Base-by-base conservation (phyloP, 2,329 filamentous ascomycete genomes). In the Colletotrichum cereale region DNA sequence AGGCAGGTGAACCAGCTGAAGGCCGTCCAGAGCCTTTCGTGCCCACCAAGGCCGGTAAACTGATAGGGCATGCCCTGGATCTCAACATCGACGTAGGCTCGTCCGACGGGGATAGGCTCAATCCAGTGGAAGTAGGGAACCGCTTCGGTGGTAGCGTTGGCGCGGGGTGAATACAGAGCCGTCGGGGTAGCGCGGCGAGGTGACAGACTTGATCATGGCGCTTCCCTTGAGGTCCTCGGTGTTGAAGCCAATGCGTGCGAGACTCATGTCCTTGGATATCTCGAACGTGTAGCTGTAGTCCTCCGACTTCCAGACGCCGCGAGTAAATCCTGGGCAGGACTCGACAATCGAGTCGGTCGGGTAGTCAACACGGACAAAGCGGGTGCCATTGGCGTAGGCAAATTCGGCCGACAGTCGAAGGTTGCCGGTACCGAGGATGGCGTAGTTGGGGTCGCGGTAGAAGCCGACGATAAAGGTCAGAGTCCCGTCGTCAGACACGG, bases 391-490 rank as follows among this genome's bases (percentile, higher is more conserved):
- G 4, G 72, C 42, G n/a, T 75, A 74, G 1, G 64, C 73, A 47
- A 79, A 74, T 61, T 79, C 76, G 29, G 74, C 55, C 34, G 65
- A 76, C 29, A 77, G 62, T 24, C 78, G 76, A 7, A 79, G 67
- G 57, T 79, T 79, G 1, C 77, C 77, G 0, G 75, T 71, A 1
- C 78, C 76, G 3, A 79, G 62, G 62, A 79, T 73, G 2, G 77
- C 66, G 62, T 76, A 79, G 62, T 75, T 78, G 3, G 78, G 75
- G 55, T 79, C 78, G 4, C 78, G 75, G 60, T 78, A 79, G 67
- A 78, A 77, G 34, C 78, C 78, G 38, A 79, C 76, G 16, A 76
- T 69, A 62, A 79, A 75, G 2, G 75, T 60, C 31, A 73, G 62
- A 47, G 61, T 73, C 2, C 75, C 77, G 48, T 77, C 74, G 2